phyloP scores from a whole-genome alignment of 1,139 yeast genomes.

The Kurtzmaniella quercitrusa region DNA sequence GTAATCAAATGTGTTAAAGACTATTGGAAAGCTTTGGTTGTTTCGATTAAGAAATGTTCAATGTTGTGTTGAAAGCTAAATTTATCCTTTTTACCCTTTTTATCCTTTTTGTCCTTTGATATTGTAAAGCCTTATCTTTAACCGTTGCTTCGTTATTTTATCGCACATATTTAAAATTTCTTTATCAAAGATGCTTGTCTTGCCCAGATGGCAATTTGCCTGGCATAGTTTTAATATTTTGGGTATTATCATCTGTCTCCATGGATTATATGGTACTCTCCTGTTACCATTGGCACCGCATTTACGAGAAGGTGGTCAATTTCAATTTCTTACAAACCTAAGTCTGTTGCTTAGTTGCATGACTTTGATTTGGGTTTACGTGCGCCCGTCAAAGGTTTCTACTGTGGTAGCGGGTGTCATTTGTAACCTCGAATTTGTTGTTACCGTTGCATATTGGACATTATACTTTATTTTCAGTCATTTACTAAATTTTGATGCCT shows the following conservation, averaged over 20 bases:
- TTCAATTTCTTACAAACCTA: slow-evolving; percentile 65
- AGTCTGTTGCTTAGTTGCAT: slow-evolving; percentile 17
- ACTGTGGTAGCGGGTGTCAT: slow-evolving; percentile 1
- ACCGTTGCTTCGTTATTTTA: too few species aligned
- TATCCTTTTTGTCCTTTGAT: too few species aligned
- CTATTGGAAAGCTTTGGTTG: too few species aligned
- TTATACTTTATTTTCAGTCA: slow-evolving; percentile 13
- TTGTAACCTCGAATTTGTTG: slow-evolving; percentile 14
- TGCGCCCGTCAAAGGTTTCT: slow-evolving; percentile 6
- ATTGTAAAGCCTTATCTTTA: too few species aligned
- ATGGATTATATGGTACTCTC: slow-evolving; percentile 15
- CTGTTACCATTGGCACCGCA: slow-evolving; percentile 35
- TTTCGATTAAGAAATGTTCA: too few species aligned
- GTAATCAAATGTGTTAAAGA: too few species aligned
- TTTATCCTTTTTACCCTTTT: too few species aligned
- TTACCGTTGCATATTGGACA: slow-evolving; percentile 17
- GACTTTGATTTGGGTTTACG: slow-evolving; percentile 9
- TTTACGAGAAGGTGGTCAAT: slow-evolving; percentile 54
- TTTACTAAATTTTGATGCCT: slow-evolving; percentile 14
- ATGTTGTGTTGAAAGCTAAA: too few species aligned
- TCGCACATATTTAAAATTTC: too few species aligned
- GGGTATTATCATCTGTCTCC: slow-evolving; percentile 4
- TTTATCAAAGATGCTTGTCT: too few species aligned
- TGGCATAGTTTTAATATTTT: not conserved
- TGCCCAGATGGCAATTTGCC: not conserved